phyloP scores from a whole-genome alignment of 495 filamentous ascomycete species.

The Ascodesmis nigricans region DNA sequence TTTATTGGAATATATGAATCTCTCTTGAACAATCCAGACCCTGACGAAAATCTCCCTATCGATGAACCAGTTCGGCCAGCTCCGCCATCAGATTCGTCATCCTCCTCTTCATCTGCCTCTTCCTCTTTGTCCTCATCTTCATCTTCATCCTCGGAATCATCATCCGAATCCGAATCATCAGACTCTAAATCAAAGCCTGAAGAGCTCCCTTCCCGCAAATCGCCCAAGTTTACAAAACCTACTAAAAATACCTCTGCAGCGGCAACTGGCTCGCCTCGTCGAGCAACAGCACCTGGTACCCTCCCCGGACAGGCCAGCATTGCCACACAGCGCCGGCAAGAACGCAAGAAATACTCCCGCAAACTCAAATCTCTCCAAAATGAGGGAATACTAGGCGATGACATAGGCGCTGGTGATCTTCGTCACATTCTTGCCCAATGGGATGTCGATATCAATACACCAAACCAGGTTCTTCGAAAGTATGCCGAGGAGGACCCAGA shows the following conservation, averaged over 20 bases:
- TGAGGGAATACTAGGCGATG: conserved; percentile 4
- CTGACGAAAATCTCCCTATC: too few relatives aligned
- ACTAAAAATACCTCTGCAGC: too few relatives aligned
- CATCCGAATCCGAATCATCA: neutral
- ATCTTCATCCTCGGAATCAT: conserved; percentile 1
- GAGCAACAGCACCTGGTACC: conserved; percentile 12
- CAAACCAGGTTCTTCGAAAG: too few relatives aligned
- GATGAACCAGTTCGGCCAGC: too few relatives aligned
- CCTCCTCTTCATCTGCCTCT: neutral
- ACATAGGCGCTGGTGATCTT: neutral
- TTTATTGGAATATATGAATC: too few relatives aligned
- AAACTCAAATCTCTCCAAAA: conserved; percentile 8
- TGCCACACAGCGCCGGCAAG: conserved; percentile 13
- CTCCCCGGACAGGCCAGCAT: conserved; percentile 9
- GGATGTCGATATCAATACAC: neutral
- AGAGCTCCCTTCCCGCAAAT: too few relatives aligned
- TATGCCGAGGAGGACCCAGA: neutral
- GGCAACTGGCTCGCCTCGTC: too few relatives aligned
- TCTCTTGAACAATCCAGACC: too few relatives aligned
- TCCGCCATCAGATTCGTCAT: too few relatives aligned
- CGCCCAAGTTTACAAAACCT: too few relatives aligned
- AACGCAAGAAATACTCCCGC: conserved; percentile 11
- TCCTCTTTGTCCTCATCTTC: conserved; percentile 3
- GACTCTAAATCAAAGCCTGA: conserved; percentile 4
- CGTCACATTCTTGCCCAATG: neutral